A percentile compares a stretch with the other conserved stretches of the same genome.
Conservation (phyloP, 495 filamentous ascomycete species). For the Trichocladium uniseriatum region DNA sequence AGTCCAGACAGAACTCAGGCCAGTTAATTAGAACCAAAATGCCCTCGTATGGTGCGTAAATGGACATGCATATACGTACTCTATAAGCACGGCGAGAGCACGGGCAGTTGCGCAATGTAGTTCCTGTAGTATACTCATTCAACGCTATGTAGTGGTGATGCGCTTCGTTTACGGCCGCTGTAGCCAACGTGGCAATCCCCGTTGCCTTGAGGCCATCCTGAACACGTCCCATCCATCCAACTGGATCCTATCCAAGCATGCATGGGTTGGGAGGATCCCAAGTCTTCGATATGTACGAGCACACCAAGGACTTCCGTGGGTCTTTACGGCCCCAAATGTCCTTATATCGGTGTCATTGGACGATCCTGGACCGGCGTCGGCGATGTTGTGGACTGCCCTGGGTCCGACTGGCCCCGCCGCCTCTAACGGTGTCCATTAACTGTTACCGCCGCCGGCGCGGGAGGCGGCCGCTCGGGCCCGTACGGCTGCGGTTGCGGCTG, state of each 20-base stretch:
- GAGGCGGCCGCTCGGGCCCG: conserved; percentile 47
- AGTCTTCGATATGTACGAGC: too few species aligned
- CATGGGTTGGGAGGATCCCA: too few species aligned
- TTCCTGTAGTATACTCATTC: background rate
- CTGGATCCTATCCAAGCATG: background rate
- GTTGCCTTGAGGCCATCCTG: background rate
- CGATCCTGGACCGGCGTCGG: too few species aligned
- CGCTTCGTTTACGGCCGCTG: background rate
- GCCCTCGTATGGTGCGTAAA: too few species aligned
- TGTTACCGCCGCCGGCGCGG: conserved; percentile 30
- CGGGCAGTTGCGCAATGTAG: too few species aligned
- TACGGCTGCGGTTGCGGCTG: conserved; percentile 40
- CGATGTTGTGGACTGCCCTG: background rate
- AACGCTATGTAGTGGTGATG: background rate
- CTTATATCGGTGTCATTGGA: too few species aligned
- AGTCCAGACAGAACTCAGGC: too few species aligned
- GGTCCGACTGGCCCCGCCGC: background rate
- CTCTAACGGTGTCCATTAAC: conserved; percentile 23
- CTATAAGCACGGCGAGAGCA: too few species aligned
- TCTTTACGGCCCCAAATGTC: too few species aligned
- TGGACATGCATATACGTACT: too few species aligned
- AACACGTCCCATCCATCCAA: background rate
- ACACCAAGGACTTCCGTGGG: too few species aligned
- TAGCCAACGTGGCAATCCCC: background rate
- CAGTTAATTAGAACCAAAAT: too few species aligned